Evolutionary conservation across 768 basidiomycete species (phyloP), one percentile per base, ranked within the genome.

Genomic region (Phanerodontia chrysosporium): DNA sequence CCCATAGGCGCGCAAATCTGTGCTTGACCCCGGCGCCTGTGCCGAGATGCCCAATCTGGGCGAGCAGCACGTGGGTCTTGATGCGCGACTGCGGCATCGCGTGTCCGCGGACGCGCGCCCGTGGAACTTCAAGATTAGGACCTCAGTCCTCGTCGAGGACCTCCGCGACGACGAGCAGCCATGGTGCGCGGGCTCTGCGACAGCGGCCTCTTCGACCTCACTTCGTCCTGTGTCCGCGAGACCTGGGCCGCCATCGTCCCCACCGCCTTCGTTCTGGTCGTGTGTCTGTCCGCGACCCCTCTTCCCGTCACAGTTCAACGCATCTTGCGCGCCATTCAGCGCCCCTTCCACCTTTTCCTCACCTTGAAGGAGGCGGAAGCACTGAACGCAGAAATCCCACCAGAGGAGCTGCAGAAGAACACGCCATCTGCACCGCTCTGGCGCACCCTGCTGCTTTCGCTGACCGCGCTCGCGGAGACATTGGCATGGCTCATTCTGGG

Each of bases 401-500:
- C 21, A 9, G 57, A 57, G 16, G 57, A 58, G 14, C 55, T 46
- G 22, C 28, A 54, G 52, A n/a, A 46, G 45, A 6, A 45, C 58
- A 1, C 73, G 76, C 22, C 21, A 1, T 13, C 32, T 22, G 52
- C 14, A 13, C 80, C 83, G 0, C 73, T 87, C 8, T 88, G 87
- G 85, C 81, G 83, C 42, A 82, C 84, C 1, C 61, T 84, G 45
- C 63, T 82, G n/a, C 79, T 90, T 46, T 75, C 79, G 0, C 75
- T 79, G 58, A 63, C 86, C 2, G 83, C 86, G 0, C 78, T 89
- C 35, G 36, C 78, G 4, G 80, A 87, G 64, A 74, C 81, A 0
- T 72, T 90, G 5, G 66, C 72, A 9, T 89, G 89, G 86, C 69
- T 87, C 1, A 78, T 76, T n/a, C 66, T 76, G 3, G 84, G 81